Conservation (phyloP, 495 filamentous ascomycete species). For the Jackrogersella minutella region DNA sequence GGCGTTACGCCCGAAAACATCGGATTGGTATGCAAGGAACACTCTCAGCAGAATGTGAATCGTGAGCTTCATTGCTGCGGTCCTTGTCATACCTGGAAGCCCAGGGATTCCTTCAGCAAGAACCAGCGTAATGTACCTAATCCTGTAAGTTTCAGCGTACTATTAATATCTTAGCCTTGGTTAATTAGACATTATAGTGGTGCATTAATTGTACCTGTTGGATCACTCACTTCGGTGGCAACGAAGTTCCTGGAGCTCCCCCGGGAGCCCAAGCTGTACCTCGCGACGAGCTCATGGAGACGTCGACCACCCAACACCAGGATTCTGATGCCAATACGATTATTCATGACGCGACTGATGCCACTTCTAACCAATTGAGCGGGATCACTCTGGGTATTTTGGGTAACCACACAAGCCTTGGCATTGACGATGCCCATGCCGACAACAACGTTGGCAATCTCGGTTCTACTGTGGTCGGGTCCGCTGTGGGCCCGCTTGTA, state of each 20-base stretch:
- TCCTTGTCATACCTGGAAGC: constrained; percentile 59
- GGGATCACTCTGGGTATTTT: no score
- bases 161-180: not conserved
- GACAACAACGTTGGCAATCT: not conserved
- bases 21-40: constrained; percentile 41
- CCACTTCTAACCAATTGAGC: not conserved
- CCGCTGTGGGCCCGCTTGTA: not conserved
- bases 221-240: constrained; percentile 28
- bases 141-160: constrained; percentile 53
- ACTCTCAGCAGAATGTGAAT: not conserved
- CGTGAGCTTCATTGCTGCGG: constrained; percentile 50
- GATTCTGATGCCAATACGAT: not conserved
- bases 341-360: not conserved
- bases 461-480: not conserved
- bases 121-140: constrained; percentile 58
- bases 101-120: constrained; percentile 64
- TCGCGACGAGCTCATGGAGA: not conserved
- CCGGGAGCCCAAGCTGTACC: not conserved
- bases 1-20: constrained; percentile 38
- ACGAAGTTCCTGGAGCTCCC: constrained; percentile 19
- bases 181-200: constrained; percentile 50
- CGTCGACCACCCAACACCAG: not conserved
- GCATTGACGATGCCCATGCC: not conserved
- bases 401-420: no score
- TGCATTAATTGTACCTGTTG: constrained; percentile 65